Evolutionary conservation across 2,329 filamentous ascomycete species (phyloP), one percentile per base, ranked within the genome.

Genomic region (Venturia effusa): DNA sequence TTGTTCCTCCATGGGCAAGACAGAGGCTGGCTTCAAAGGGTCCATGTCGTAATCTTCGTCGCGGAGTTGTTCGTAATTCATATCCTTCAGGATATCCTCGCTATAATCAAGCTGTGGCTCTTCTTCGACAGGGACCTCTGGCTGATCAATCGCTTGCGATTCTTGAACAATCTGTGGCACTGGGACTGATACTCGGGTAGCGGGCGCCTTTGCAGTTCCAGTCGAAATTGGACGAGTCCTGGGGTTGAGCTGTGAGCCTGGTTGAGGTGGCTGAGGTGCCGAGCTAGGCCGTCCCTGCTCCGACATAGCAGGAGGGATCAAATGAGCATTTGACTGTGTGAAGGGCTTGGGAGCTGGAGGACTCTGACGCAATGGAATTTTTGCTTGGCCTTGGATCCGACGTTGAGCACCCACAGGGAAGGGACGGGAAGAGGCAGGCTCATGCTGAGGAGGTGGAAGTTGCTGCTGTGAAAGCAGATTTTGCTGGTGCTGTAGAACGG

Each of bases 31-130:
- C 43, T 51, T 24, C 4, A 24, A 40, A 27, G 62, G 71, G 55
- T 70, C 66, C 19, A 67, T 4, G 40, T 73, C 72, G 62, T 73
- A 73, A 8, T 67, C 40, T 51, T 70, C 67, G 3, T 64, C 61
- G 62, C 69, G 70, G n/a, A 76, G 66, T 0, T 67, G 65, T 7
- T 57, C 17, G 59, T 69, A 74, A 2, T 67, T 41, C 68, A 71
- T 74, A 10, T 63, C 59, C 61, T 64, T 67, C 1, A 75, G 68
- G 17, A 69, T 64, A 17, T 65, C 51, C 10, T 54, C 62, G 13
- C 68, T 65, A 63, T 71, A 70, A 65, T 75, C 74, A 11, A 73
- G 68, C 13, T 65, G 45, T 13, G 61, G 30, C 34, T 65, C 45
- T 39, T 57, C 51, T 57, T 30, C 51, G 27, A 32, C 27, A 34